These are phyloP conservation scores for Tribonema minus DNA, from an alignment of 108 stramenopile genomes.

Conservation along the genomic window DNA sequence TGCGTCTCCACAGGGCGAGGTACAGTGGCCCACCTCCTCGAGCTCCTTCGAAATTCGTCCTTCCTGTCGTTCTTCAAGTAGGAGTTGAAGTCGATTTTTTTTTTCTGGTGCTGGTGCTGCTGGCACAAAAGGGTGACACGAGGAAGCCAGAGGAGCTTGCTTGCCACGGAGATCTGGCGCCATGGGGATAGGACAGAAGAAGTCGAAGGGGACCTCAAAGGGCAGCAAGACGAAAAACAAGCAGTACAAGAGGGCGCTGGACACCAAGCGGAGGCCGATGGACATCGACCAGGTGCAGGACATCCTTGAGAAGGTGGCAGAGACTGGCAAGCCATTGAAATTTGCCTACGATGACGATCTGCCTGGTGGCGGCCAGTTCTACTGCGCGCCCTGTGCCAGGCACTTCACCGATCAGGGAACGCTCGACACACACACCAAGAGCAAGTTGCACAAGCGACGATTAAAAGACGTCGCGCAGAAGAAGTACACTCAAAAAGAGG, in stretches of 20 bases:
- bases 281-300: slow-evolving; percentile 97
- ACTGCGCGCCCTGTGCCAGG: slow-evolving; percentile 84
- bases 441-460: slow-evolving; percentile 54
- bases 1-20: too few relatives aligned
- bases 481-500: slow-evolving; percentile 53
- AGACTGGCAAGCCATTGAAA: slow-evolving; percentile 61
- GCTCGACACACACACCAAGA: slow-evolving; percentile 84
- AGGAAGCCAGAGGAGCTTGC: too few relatives aligned
- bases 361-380: slow-evolving; percentile 96
- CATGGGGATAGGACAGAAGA: slow-evolving; percentile 33
- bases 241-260: slow-evolving; percentile 33
- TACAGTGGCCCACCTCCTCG: too few relatives aligned
- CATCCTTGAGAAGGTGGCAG: slow-evolving; percentile 84
- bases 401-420: slow-evolving; percentile 87
- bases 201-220: slow-evolving; percentile 21
- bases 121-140: too few relatives aligned
- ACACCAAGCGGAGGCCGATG: slow-evolving; percentile 55
- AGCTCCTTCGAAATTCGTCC: too few relatives aligned
- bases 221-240: slow-evolving; percentile 38
- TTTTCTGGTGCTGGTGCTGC: too few relatives aligned
- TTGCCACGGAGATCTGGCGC: too few relatives aligned
- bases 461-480: slow-evolving; percentile 49
- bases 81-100: too few relatives aligned
- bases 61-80: too few relatives aligned
- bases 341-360: slow-evolving; percentile 91